phyloP scores from a whole-genome alignment of 1,284 basidiomycete genomes.

The Agroathelia rolfsii region DNA sequence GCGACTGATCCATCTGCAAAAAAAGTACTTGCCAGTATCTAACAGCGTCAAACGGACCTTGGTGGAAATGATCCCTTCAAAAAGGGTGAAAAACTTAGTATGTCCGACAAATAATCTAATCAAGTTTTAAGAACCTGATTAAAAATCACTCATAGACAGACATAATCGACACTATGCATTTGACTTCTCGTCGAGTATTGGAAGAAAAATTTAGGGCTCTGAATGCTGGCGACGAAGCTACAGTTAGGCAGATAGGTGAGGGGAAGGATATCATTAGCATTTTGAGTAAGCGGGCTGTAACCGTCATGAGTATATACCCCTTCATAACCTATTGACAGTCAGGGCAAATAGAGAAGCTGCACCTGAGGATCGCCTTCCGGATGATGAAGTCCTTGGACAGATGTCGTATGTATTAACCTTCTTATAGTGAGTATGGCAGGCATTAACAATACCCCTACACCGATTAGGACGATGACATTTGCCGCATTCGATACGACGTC shows the following conservation, averaged over 20 bases:
- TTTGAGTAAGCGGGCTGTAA: slow-evolving; percentile 12
- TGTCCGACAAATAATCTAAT: too few relatives aligned
- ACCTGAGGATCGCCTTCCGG: slow-evolving; percentile 20
- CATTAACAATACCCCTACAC: not conserved
- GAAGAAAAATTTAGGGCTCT: too few relatives aligned
- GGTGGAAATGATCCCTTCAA: too few relatives aligned
- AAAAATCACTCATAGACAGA: too few relatives aligned
- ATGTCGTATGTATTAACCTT: slow-evolving; percentile 18
- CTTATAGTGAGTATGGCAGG: too few relatives aligned
- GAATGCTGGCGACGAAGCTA: slow-evolving; percentile 12
- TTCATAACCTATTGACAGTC: slow-evolving; percentile 14
- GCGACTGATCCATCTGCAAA: too few relatives aligned
- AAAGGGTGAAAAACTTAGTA: too few relatives aligned
- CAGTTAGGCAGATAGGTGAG: slow-evolving; percentile 11
- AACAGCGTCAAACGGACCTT: too few relatives aligned
- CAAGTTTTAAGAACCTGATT: too few relatives aligned
- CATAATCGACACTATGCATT: slow-evolving; percentile 1
- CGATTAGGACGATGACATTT: slow-evolving; percentile 24
- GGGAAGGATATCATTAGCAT: slow-evolving; percentile 20
- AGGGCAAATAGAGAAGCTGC: slow-evolving; percentile 19
- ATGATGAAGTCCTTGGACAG: slow-evolving; percentile 24
- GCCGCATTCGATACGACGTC: slow-evolving; percentile 29
- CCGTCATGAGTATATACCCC: not conserved
- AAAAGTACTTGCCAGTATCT: too few relatives aligned
- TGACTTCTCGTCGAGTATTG: too few relatives aligned